phyloP scores from a whole-genome alignment of 192 early-diverging fungal genomes.

The Coemansia sp. region DNA sequence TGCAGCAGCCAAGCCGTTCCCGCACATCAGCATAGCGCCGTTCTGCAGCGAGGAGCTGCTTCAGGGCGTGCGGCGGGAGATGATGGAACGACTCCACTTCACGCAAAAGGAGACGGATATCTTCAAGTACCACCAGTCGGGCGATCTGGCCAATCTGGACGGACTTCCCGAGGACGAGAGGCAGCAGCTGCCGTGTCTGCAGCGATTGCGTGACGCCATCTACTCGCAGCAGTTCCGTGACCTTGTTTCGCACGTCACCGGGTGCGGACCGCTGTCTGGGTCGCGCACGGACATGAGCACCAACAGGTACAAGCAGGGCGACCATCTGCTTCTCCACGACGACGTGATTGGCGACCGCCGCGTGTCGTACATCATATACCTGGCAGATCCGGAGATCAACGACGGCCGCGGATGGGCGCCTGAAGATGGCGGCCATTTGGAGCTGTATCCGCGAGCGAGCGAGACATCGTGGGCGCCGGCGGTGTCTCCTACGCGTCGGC shows the following conservation, averaged over 20 bases:
- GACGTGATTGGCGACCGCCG: slow-evolving; percentile 77
- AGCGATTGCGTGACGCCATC: slow-evolving; percentile 67
- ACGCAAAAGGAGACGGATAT: slow-evolving; percentile 87
- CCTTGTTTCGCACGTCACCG: slow-evolving; percentile 66
- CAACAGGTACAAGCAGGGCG: slow-evolving; percentile 69
- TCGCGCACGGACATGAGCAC: slow-evolving; percentile 72
- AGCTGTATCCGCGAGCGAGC: slow-evolving; percentile 69
- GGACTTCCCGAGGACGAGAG: slow-evolving; percentile 65
- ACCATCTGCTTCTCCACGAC: slow-evolving; percentile 78
- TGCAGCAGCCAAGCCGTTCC: slow-evolving; percentile 59
- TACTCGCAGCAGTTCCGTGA: slow-evolving; percentile 74
- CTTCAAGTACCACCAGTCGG: slow-evolving; percentile 78
- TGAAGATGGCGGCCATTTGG: slow-evolving; percentile 69
- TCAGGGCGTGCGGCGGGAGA: slow-evolving; percentile 64
- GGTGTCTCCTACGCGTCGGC: slow-evolving; percentile 57
- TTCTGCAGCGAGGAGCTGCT: slow-evolving; percentile 65
- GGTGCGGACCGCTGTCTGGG: slow-evolving; percentile 68
- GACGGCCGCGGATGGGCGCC: slow-evolving; percentile 58
- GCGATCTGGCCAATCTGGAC: slow-evolving; percentile 81
- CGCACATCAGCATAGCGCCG: slow-evolving; percentile 62
- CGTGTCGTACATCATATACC: slow-evolving; percentile 77
- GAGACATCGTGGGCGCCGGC: slow-evolving; percentile 62
- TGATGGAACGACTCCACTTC: slow-evolving; percentile 63
- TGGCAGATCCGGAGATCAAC: slow-evolving; percentile 61
- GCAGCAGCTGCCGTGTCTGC: slow-evolving; percentile 57